Evolutionary conservation across 345 rosid genomes (phyloP).

Genomic region (Erodium maritimum): DNA sequence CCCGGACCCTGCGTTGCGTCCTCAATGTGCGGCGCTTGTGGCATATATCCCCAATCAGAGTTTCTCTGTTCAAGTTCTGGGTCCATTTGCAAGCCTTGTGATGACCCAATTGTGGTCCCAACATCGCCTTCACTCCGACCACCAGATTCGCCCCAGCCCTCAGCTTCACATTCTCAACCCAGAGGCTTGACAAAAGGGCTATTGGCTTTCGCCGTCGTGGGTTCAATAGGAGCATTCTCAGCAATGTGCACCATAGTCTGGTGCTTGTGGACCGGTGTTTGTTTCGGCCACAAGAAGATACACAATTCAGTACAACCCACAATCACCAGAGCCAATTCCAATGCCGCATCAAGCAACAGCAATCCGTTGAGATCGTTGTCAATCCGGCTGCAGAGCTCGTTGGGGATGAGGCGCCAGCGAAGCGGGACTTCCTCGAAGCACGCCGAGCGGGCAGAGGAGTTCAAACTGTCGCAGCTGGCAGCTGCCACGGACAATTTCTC

Average conservation of each 20-base stretch:
- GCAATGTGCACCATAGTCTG: constrained; percentile 54
- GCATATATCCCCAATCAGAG: constrained; percentile 30
- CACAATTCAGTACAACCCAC: constrained; percentile 94
- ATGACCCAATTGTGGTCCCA: constrained; percentile 2
- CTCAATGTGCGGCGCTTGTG: constrained; percentile 29
- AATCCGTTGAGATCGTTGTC: constrained; percentile 55
- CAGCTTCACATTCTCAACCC: no score
- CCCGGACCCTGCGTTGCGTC: constrained; percentile 68
- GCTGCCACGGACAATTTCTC: constrained; percentile 65
- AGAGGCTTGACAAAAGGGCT: constrained; percentile 39
- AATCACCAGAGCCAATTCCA: constrained; percentile 45
- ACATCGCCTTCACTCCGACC: constrained; percentile 10
- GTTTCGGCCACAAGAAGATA: constrained; percentile 70
- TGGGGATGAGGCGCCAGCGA: constrained; percentile 73
- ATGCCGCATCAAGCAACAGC: constrained; percentile 38
- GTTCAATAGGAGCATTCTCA: constrained; percentile 51
- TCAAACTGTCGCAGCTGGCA: constrained; percentile 53
- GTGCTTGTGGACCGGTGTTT: constrained; percentile 67
- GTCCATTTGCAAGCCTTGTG: constrained; percentile 38
- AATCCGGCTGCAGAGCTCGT: constrained; percentile 65
- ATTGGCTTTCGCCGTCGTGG: constrained; percentile 59
- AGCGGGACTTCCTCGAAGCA: constrained; percentile 91
- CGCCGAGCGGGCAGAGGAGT: constrained; percentile 70
- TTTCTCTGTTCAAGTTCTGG: constrained; percentile 45
- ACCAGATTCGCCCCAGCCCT: no score